Conservation (phyloP, 495 filamentous ascomycete genomes). For the Neurospora hispaniola region DNA sequence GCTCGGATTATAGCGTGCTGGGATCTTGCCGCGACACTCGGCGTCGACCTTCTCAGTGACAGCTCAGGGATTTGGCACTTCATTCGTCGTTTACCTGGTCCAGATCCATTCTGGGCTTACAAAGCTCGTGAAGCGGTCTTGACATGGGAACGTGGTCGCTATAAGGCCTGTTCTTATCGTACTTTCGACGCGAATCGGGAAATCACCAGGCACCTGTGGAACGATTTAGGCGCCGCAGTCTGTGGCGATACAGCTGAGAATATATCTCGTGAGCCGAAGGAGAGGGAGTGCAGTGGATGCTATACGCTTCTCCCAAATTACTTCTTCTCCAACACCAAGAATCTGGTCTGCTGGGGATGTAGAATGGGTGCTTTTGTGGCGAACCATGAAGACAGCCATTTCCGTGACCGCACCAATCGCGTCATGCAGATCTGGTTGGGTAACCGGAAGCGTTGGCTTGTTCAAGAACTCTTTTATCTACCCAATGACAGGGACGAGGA, state of each 20-base stretch:
- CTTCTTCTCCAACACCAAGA: slow-evolving; percentile 1
- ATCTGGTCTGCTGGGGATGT: slow-evolving; percentile 14
- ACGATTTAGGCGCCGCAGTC: slow-evolving; percentile 16
- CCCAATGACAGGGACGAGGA: background rate
- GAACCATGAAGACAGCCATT: slow-evolving; percentile 14
- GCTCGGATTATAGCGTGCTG: slow-evolving; percentile 3
- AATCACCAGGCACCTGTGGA: background rate
- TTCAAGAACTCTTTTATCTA: background rate
- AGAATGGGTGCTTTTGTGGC: slow-evolving; percentile 7
- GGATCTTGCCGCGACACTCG: slow-evolving; percentile 4
- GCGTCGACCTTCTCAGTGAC: slow-evolving; percentile 19
- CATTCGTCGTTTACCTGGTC: slow-evolving; percentile 15
- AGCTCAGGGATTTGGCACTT: slow-evolving; percentile 17
- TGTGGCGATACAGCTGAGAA: slow-evolving; percentile 9
- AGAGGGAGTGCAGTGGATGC: slow-evolving; percentile 5
- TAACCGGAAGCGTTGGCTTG: background rate
- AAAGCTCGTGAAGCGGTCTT: slow-evolving; percentile 17
- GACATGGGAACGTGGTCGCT: background rate
- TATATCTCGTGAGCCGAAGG: background rate
- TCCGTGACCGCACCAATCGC: slow-evolving; percentile 6
- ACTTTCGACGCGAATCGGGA: background rate
- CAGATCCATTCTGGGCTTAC: slow-evolving; percentile 15
- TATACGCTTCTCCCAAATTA: background rate
- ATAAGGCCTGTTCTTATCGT: too few species aligned
- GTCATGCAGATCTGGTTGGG: background rate